Evolutionary conservation across 257 asterid species (phyloP).

Genomic region (Scutellaria baicalensis): DNA sequence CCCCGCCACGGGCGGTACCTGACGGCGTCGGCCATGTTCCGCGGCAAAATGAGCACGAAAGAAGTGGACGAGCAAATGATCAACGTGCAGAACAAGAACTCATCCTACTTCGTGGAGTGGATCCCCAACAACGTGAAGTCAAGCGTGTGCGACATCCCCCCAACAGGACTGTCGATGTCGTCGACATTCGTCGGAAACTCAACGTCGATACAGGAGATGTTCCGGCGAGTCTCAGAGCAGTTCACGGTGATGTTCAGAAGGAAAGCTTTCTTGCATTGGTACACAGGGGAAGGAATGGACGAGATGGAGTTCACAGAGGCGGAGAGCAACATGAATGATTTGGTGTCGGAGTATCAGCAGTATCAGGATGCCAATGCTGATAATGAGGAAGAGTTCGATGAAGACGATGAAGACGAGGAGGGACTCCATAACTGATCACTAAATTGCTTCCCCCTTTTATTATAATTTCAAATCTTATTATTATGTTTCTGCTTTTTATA

Average conservation of each 20-base stretch:
- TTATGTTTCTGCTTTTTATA: background rate
- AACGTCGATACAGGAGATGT: conserved; percentile 70
- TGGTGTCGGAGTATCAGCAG: conserved; percentile 76
- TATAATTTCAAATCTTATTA: background rate
- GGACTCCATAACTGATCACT: background rate
- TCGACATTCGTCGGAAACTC: conserved; percentile 75
- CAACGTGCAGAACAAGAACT: conserved; percentile 72
- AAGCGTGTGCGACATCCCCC: conserved; percentile 73
- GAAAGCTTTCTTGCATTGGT: conserved; percentile 75
- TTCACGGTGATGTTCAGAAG: conserved; percentile 67
- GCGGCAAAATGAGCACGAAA: conserved; percentile 71
- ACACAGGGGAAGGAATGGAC: conserved; percentile 66
- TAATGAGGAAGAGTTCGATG: conserved; percentile 38
- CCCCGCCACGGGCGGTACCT: conserved; percentile 75
- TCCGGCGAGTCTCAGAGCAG: conserved; percentile 61
- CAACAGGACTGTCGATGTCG: conserved; percentile 68
- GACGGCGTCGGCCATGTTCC: conserved; percentile 76
- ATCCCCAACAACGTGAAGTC: conserved; percentile 72
- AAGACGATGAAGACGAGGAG: conserved; percentile 24
- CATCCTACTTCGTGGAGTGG: conserved; percentile 77
- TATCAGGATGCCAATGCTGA: conserved; percentile 66
- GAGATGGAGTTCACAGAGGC: conserved; percentile 79
- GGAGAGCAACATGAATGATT: conserved; percentile 66
- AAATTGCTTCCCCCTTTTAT: background rate
- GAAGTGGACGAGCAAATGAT: conserved; percentile 78